A percentile compares a stretch with the other conserved stretches of the same genome.
phyloP scores from a whole-genome alignment of 2,329 filamentous ascomycete genomes.

The Stemphylium vesicarium region DNA sequence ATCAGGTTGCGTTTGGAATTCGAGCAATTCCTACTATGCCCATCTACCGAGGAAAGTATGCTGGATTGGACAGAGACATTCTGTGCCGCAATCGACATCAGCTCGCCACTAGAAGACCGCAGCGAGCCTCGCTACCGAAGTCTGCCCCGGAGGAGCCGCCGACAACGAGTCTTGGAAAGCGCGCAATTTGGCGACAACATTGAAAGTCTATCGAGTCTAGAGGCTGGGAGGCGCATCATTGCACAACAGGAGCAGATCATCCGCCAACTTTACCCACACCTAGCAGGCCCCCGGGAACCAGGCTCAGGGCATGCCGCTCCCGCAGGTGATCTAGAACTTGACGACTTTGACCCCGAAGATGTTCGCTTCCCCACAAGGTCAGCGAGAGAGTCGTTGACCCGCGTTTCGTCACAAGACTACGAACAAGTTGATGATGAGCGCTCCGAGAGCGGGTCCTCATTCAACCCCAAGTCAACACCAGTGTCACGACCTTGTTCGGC shows the following conservation, averaged over 20 bases:
- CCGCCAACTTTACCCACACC: constrained; percentile 54
- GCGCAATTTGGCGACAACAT: constrained; percentile 40
- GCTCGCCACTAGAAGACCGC: constrained; percentile 73
- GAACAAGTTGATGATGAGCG: constrained; percentile 26
- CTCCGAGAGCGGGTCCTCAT: constrained; percentile 23
- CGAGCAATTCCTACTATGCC: constrained; percentile 75
- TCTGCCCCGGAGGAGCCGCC: constrained; percentile 52
- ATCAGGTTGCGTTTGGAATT: constrained; percentile 75
- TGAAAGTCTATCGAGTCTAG: constrained; percentile 36
- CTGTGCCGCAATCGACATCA: constrained; percentile 76
- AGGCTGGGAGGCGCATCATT: constrained; percentile 49
- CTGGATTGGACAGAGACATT: constrained; percentile 70
- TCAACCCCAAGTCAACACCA: constrained; percentile 44
- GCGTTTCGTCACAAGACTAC: constrained; percentile 25
- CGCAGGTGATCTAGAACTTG: constrained; percentile 39
- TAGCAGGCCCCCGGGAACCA: constrained; percentile 35
- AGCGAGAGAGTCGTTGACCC: constrained; percentile 18
- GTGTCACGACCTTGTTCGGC: constrained; percentile 38
- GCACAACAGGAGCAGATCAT: constrained; percentile 58
- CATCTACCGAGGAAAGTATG: constrained; percentile 68
- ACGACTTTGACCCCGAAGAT: constrained; percentile 49
- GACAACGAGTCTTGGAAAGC: constrained; percentile 46
- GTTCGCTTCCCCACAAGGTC: constrained; percentile 41
- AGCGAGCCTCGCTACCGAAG: constrained; percentile 55
- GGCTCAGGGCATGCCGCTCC: constrained; percentile 16